phyloP scores from a whole-genome alignment of 2,329 filamentous ascomycete genomes.

The Leptographium radiaticola region DNA sequence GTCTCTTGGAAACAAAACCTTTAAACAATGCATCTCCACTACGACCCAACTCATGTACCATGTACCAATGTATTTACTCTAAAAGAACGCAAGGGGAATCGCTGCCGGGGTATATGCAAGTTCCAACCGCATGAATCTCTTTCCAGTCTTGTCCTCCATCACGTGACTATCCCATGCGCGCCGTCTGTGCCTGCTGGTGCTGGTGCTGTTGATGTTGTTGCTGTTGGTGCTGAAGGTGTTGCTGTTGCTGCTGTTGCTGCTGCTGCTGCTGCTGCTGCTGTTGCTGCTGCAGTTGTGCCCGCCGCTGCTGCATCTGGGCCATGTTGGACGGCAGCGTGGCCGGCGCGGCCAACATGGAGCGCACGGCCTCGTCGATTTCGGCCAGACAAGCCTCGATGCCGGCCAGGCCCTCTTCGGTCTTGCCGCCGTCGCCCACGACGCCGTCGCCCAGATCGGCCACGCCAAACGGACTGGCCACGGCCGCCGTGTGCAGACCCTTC shows the following conservation, averaged over 20 bases:
- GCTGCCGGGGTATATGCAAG: slow-evolving; percentile 1
- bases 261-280: neutral
- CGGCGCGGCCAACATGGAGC: slow-evolving; percentile 17
- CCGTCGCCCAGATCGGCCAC: neutral
- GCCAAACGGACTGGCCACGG: slow-evolving; percentile 24
- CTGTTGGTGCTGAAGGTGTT: neutral
- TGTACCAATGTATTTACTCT: too few species aligned
- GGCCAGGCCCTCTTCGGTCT: slow-evolving; percentile 7
- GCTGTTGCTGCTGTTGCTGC: neutral
- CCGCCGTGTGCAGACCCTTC: slow-evolving; percentile 33
- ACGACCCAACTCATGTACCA: neutral
- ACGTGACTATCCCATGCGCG: neutral
- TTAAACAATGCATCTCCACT: neutral
- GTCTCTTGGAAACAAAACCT: neutral
- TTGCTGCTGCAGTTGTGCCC: slow-evolving; percentile 2
- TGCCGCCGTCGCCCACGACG: neutral
- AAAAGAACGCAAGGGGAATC: neutral
- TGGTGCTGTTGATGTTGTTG: neutral
- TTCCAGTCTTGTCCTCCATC: neutral
- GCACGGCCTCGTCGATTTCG: slow-evolving; percentile 33
- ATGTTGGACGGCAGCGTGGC: neutral
- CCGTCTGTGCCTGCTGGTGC: neutral
- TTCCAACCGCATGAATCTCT: too few species aligned
- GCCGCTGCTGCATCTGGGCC: slow-evolving; percentile 9
- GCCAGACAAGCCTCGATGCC: slow-evolving; percentile 32